Conservation (phyloP, 306 rosid genomes). For the Lathyrus tuberosus region DNA sequence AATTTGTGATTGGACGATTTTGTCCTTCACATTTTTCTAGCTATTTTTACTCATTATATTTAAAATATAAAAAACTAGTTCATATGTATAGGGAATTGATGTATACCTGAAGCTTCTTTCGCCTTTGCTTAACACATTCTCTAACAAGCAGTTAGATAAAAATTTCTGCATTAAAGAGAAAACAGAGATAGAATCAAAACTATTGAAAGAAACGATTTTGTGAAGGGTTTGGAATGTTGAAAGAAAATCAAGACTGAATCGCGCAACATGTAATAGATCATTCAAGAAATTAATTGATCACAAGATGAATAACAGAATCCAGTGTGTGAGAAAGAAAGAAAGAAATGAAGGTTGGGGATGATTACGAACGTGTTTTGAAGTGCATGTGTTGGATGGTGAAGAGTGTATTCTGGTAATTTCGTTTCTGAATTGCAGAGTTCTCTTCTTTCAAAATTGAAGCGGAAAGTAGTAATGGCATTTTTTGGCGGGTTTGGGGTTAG, state of each 20-base stretch:
- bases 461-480: not conserved
- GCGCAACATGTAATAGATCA: not conserved
- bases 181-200: not conserved
- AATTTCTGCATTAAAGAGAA: not conserved
- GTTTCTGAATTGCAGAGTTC: not conserved
- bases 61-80: too few species aligned
- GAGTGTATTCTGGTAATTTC: not conserved
- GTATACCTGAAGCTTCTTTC: not conserved
- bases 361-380: not conserved
- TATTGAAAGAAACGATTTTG: not conserved
- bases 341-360: not conserved
- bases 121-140: not conserved
- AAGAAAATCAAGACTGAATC: not conserved
- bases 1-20: too few species aligned
- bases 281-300: not conserved
- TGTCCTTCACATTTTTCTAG: too few species aligned
- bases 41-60: too few species aligned
- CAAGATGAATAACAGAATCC: not conserved
- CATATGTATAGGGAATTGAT: too few species aligned
- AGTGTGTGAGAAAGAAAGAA: not conserved
- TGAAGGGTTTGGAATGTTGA: not conserved
- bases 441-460: not conserved
- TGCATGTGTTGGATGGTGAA: too few species aligned
- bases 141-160: not conserved
- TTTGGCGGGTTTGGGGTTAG: not conserved